phyloP scores from a whole-genome alignment of 345 rosid genomes.

The Camelina hispida region DNA sequence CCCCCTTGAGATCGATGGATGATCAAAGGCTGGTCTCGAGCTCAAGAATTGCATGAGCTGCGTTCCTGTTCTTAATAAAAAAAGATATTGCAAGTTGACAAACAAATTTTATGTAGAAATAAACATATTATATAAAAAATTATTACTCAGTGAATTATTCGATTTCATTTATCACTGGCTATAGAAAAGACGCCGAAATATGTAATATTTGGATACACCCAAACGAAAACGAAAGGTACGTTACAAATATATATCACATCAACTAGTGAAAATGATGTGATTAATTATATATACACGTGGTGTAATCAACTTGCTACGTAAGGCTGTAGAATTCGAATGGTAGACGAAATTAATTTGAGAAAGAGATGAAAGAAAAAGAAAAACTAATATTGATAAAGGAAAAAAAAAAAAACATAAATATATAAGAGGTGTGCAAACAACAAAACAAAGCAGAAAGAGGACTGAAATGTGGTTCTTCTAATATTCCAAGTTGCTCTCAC shows the following conservation, averaged over 20 bases:
- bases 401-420: background rate
- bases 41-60: too few species aligned
- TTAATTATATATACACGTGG: background rate
- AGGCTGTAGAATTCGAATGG: conserved; percentile 12
- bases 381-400: background rate
- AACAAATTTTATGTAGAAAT: background rate
- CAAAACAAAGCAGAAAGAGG: conserved; percentile 29
- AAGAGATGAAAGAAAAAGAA: conserved; percentile 2
- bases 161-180: background rate
- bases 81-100: too few species aligned
- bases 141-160: background rate
- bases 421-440: conserved; percentile 14
- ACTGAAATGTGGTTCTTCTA: conserved; percentile 30
- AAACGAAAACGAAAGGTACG: background rate
- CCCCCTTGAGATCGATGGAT: too few species aligned
- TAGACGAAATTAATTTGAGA: conserved; percentile 7
- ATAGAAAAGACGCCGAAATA: background rate
- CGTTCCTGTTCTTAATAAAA: too few species aligned
- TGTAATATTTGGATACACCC: background rate
- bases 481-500: conserved; percentile 22
- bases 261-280: conserved; percentile 6
- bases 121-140: too few species aligned
- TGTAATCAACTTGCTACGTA: conserved; percentile 20
- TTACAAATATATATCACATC: background rate
- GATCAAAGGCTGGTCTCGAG: too few species aligned